Evolutionary conservation across 805 yeast genomes (phyloP).

Genomic region (Candida endomychidarum): DNA sequence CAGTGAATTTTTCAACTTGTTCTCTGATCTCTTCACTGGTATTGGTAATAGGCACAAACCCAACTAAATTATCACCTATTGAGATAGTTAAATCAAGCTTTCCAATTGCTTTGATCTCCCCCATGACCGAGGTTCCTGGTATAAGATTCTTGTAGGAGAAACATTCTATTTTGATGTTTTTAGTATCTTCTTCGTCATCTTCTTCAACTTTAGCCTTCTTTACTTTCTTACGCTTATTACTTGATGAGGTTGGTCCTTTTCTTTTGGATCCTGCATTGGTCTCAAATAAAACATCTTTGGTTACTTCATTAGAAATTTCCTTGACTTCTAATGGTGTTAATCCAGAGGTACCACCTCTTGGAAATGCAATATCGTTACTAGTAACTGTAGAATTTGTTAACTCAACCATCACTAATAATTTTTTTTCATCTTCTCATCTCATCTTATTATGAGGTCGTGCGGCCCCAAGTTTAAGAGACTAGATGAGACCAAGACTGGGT

Average conservation of each 20-base stretch:
- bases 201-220: constrained; percentile 19
- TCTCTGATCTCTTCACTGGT: constrained; percentile 63
- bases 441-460: background rate
- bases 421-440: constrained; percentile 5
- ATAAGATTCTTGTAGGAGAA: constrained; percentile 60
- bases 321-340: constrained; percentile 88
- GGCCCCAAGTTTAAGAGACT: too few relatives aligned
- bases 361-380: constrained; percentile 65
- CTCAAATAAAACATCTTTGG: constrained; percentile 81
- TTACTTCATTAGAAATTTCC: constrained; percentile 90
- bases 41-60: constrained; percentile 73
- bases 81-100: constrained; percentile 66
- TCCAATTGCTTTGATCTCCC: constrained; percentile 65
- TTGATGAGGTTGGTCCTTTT: constrained; percentile 24
- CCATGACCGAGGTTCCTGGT: constrained; percentile 75
- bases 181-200: constrained; percentile 26
- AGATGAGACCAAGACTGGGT: too few relatives aligned
- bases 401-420: constrained; percentile 8
- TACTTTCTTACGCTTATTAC: constrained; percentile 24
- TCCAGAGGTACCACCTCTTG: constrained; percentile 92
- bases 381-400: constrained; percentile 29
- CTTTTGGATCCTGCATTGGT: constrained; percentile 32
- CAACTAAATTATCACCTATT: constrained; percentile 77
- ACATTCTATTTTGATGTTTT: constrained; percentile 56
- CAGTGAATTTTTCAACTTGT: constrained; percentile 54